Conservation (phyloP, 2,329 filamentous ascomycete species). For the Aspergillus fumigatiaffinis region DNA sequence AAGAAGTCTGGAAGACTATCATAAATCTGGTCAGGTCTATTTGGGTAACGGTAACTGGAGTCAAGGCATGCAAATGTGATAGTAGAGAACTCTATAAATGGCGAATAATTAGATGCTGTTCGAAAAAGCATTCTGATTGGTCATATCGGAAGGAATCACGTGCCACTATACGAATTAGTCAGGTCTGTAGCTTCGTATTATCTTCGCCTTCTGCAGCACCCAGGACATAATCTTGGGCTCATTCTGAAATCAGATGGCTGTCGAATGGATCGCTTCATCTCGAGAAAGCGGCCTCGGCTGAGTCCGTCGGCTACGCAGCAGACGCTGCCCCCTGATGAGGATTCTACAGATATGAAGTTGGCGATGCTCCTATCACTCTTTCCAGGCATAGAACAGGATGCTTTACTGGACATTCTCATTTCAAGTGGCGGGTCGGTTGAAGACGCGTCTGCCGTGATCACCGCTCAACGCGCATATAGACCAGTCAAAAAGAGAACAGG, state of each 20-base stretch:
- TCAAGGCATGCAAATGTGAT: not conserved
- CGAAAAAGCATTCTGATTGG: constrained; percentile 21
- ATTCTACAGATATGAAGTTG: constrained; percentile 86
- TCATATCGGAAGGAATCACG: constrained; percentile 25
- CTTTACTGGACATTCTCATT: constrained; percentile 73
- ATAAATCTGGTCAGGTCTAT: constrained; percentile 21
- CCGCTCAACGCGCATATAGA: constrained; percentile 15
- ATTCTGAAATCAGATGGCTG: constrained; percentile 14
- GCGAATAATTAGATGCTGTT: not conserved
- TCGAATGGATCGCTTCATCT: constrained; percentile 42
- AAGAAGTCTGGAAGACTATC: constrained; percentile 21
- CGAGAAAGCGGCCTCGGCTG: constrained; percentile 31
- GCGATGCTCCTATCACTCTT: constrained; percentile 77
- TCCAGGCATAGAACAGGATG: constrained; percentile 59
- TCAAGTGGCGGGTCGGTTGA: constrained; percentile 73
- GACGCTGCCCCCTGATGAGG: constrained; percentile 48
- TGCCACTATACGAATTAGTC: constrained; percentile 22
- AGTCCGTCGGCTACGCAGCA: constrained; percentile 6
- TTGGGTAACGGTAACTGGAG: constrained; percentile 23
- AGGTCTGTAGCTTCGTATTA: not conserved
- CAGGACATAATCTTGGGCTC: constrained; percentile 13
- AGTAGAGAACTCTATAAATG: not conserved
- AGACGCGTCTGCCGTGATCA: constrained; percentile 57
- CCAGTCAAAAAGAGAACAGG: constrained; percentile 35
- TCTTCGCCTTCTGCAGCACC: not conserved